Evolutionary conservation across 2,329 filamentous ascomycete species (phyloP), one percentile per base, ranked within the genome.

Genomic region (Corynespora cassiicola): DNA sequence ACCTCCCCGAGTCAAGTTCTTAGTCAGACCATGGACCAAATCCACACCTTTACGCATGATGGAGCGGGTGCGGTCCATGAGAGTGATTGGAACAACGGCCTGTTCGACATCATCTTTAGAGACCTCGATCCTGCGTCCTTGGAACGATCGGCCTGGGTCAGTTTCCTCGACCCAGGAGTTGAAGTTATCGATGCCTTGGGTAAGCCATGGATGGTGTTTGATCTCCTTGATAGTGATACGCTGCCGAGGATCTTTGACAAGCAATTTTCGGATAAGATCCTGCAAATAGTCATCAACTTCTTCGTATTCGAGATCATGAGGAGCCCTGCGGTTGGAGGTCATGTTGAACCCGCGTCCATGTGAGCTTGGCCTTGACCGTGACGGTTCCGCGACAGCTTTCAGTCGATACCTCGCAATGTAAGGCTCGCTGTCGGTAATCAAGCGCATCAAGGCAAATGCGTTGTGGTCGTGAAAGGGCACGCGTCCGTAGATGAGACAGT

Each of bases 391-490:
- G 7, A 84, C 79, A 2, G 92, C 88, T 56, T 86, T 85, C n/a
- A 99, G 77, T 24, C 94, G 86, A 53, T 84, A 84, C 19, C 79
- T 81, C 1, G 94, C 90, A 36, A 97, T 90, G 68, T 92, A 92
- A 5, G 94, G 86, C n/a, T 95, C 88, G 47, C 94, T 87, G 35
- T 88, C 94, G 11, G 90, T 91, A 52, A 99, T 96, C 50, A 87
- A 87, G 50, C 85, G 83, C 74, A 96, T 96, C 74, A 99, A 86
- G 45, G 88, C 87, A 65, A 87, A 96, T 57, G 95, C 90, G 55
- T 95, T 91, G 61, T 94, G 86, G 32, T 90, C 90, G 54, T 95
- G 80, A 63, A 97, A 99, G 0, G 94, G 94, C 25, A 96, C 88
- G 36, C 94, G 88, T 10, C 90, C 94, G 64, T 87, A 99, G 38